These are phyloP conservation scores for Metroxylon sagu DNA, from an alignment of 176 grass and related monocot species.

Conservation along the genomic window DNA sequence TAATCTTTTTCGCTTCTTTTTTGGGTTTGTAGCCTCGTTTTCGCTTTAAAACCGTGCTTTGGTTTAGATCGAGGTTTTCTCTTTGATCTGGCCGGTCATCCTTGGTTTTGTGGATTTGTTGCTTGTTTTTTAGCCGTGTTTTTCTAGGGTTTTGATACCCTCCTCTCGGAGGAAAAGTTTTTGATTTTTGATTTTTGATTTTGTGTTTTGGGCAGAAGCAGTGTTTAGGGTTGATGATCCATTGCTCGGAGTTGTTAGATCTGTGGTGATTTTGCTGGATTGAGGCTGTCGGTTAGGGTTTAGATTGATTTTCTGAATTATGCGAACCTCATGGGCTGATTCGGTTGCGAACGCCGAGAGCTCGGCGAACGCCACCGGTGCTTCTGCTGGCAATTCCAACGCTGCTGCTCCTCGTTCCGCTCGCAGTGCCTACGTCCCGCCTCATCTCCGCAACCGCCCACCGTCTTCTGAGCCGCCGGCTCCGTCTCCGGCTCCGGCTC, in stretches of 20 bases:
- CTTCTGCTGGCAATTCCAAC: conserved; percentile 7
- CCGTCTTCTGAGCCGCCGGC: conserved; percentile 9
- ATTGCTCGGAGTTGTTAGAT: conserved; percentile 1
- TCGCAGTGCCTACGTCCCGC: conserved; percentile 66
- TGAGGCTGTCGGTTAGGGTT: conserved; percentile 4
- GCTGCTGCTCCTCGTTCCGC: conserved; percentile 36
- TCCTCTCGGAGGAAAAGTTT: too few relatives aligned
- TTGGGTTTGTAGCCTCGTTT: too few relatives aligned
- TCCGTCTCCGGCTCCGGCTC: conserved; percentile 11
- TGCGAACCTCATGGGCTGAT: conserved; percentile 99
- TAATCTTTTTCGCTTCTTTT: too few relatives aligned
- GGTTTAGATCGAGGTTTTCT: too few relatives aligned
- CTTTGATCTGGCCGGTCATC: too few relatives aligned
- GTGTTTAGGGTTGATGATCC: not conserved
- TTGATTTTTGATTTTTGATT: not conserved
- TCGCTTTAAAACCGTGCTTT: too few relatives aligned
- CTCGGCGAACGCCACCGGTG: conserved; percentile 61
- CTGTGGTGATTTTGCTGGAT: not conserved
- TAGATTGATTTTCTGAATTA: conserved; percentile 54
- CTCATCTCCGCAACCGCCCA: conserved; percentile 59
- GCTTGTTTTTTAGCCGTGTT: too few relatives aligned
- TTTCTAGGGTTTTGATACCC: too few relatives aligned
- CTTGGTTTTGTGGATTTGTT: too few relatives aligned
- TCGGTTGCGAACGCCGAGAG: conserved; percentile 93
- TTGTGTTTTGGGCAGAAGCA: not conserved